Evolutionary conservation across 2,329 filamentous ascomycete genomes (phyloP), one percentile per base, ranked within the genome.

Genomic region (Fusarium sp.): DNA sequence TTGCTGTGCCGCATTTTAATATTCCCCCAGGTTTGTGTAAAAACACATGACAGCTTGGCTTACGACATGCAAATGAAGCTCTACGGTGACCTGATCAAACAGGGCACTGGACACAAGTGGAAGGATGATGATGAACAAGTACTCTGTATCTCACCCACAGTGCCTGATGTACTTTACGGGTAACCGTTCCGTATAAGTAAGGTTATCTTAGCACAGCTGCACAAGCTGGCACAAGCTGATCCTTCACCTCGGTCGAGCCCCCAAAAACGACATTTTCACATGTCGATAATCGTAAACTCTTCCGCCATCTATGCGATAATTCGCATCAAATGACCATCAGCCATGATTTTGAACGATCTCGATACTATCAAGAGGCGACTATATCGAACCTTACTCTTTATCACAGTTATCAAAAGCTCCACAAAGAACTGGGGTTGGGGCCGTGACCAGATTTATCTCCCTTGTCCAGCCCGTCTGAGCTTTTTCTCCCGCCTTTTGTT

Each of bases 401-500:
- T 46, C 42, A 35, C 48, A 35, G 24, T 16, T 38, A 42, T 66
- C 62, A 33, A 50, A 57, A 16, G 41, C 57, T 57, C 67, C 67
- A 69, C 67, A 56, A n/a, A 8, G 52, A 53, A 20, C 67, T 35
- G 29, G 67, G 66, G 46, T 56, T 47, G 21, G n/a, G n/a, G 18
- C 28, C 26, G 63, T 57, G 52, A 55, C 53, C 62, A 69, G 67
- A 64, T 68, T 68, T 49, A 70, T 70, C 58, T 68, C 38, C 56
- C 54, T 55, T 58, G 63, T 31, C 24, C 33, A n/a, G n/a, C n/a
- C 42, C 20, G 31, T 63, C 66, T 61, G 58, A 50, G 58, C 65
- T 50, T 53, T 67, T 48, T 9, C 35, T 65, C 53, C 60, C 44
- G 54, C 35, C 61, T 29, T 43, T 38, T 18, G 37, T 41, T 41